Evolutionary conservation across 345 rosid species (phyloP).

Genomic region (Citrus trifoliata): DNA sequence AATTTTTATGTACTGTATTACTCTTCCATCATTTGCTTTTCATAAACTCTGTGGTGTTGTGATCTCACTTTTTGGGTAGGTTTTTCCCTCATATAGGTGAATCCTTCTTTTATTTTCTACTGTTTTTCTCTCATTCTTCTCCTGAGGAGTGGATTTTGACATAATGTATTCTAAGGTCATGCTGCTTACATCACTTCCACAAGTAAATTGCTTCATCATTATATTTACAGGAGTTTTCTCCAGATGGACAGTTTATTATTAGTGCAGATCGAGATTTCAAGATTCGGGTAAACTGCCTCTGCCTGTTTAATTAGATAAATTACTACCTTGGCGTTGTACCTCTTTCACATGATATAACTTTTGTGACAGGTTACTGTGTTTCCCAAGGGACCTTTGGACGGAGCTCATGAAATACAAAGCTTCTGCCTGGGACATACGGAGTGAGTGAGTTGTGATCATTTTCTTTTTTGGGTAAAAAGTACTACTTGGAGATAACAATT

Average conservation of each 20-base stretch:
- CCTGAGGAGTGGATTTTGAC: not conserved
- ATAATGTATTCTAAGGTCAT: not conserved
- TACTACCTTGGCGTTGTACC: slow-evolving; percentile 9
- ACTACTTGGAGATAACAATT: not conserved
- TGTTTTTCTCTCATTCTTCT: not conserved
- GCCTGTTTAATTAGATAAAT: slow-evolving; percentile 4
- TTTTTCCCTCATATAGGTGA: not conserved
- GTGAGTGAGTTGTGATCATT: slow-evolving; percentile 51
- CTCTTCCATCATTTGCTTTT: not conserved
- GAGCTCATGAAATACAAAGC: slow-evolving; percentile 94
- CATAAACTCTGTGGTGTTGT: not conserved
- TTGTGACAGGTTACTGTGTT: slow-evolving; percentile 66
- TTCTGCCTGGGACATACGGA: slow-evolving; percentile 96
- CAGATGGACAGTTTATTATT: slow-evolving; percentile 67
- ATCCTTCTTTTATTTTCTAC: not conserved
- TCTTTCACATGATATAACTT: slow-evolving; percentile 10
- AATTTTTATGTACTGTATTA: not conserved
- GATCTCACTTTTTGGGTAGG: not conserved
- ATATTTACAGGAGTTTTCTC: slow-evolving; percentile 77
- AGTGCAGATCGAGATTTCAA: slow-evolving; percentile 90
- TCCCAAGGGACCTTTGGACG: slow-evolving; percentile 76
- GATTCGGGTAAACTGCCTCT: slow-evolving; percentile 63
- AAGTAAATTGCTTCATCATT: not conserved
- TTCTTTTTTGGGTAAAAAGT: not conserved
- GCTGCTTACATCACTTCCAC: not conserved